Conservation (phyloP, 139 green algal genomes). For the Closterium sp. region DNA sequence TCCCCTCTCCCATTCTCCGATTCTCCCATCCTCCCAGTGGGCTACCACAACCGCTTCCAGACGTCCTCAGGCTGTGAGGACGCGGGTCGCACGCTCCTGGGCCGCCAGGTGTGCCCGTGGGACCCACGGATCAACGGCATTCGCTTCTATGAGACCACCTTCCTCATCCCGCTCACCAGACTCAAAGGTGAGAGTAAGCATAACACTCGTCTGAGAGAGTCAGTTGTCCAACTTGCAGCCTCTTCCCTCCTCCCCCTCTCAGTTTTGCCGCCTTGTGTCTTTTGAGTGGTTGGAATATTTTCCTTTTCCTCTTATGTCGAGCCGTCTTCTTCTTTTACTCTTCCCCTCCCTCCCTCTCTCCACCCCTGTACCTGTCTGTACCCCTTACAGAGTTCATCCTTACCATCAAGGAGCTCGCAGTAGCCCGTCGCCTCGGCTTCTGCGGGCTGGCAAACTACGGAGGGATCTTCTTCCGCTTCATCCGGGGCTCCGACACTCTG, state of each 20-base stretch:
- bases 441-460: not conserved
- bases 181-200: not conserved
- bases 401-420: slow-evolving; percentile 1
- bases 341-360: too few species aligned
- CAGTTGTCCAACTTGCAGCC: too few species aligned
- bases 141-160: not conserved
- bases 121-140: not conserved
- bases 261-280: too few species aligned
- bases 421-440: not conserved
- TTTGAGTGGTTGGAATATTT: too few species aligned
- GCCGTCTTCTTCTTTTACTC: not conserved
- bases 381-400: slow-evolving; percentile 5
- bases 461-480: slow-evolving; percentile 8
- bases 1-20: too few species aligned
- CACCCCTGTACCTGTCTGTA: too few species aligned
- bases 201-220: too few species aligned
- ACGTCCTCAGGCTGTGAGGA: not conserved
- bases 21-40: not conserved
- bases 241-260: too few species aligned
- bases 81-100: not conserved
- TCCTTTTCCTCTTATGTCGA: not conserved
- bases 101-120: not conserved
- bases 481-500: not conserved
- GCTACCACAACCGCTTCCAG: not conserved
- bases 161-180: not conserved